These are phyloP conservation scores for Amylostereum areolatum DNA, from an alignment of 1,284 basidiomycete genomes.

Conservation along the genomic window DNA sequence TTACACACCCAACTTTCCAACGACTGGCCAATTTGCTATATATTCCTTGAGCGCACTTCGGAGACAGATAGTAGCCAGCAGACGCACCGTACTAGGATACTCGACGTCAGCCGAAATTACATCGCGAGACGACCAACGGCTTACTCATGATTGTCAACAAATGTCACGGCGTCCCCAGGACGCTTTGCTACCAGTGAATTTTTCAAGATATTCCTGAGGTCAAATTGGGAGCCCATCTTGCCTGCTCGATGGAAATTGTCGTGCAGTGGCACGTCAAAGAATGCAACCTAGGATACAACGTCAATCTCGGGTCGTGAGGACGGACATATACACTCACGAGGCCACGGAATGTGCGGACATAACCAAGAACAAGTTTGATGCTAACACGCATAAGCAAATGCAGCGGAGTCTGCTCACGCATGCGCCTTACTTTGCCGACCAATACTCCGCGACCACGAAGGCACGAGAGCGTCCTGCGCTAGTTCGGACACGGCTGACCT, in stretches of 20 bases:
- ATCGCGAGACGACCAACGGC: slow-evolving; percentile 14
- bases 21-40: slow-evolving; percentile 64
- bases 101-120: background rate
- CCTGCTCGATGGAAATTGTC: slow-evolving; percentile 66
- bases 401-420: too few species aligned
- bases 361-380: slow-evolving; percentile 44
- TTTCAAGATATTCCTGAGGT: slow-evolving; percentile 59
- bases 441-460: slow-evolving; percentile 73
- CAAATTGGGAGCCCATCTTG: slow-evolving; percentile 50
- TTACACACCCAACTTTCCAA: slow-evolving; percentile 71
- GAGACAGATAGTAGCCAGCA: too few species aligned
- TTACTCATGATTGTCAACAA: slow-evolving; percentile 82
- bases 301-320: background rate
- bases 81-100: too few species aligned
- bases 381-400: slow-evolving; percentile 24
- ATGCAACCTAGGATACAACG: slow-evolving; percentile 46
- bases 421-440: slow-evolving; percentile 56
- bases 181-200: slow-evolving; percentile 49
- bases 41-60: too few species aligned
- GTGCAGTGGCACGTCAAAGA: slow-evolving; percentile 78
- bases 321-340: slow-evolving; percentile 33
- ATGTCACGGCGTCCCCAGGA: slow-evolving; percentile 72
- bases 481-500: slow-evolving; percentile 50
- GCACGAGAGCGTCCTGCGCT: slow-evolving; percentile 39
- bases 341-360: slow-evolving; percentile 56